A percentile compares a stretch with the other conserved stretches of the same genome.
Conservation (phyloP, 495 filamentous ascomycete genomes). For the Astrocystis sublimbata region DNA sequence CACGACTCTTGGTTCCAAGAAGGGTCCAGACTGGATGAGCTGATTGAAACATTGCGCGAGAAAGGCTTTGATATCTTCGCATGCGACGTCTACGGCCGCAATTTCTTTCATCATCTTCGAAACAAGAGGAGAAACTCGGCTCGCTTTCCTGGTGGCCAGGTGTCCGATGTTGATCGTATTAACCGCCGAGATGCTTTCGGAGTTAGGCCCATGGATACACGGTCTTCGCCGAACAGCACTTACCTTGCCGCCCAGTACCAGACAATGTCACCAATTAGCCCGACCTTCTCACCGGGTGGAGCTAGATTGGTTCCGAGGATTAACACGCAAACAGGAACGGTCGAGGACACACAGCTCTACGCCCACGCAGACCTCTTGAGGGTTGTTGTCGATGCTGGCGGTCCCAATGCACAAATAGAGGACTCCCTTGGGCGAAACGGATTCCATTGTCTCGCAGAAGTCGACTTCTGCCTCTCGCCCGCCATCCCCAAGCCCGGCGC, state of each 20-base stretch:
- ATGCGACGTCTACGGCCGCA: conserved; percentile 48
- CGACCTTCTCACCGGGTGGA: neutral
- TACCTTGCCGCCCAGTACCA: neutral
- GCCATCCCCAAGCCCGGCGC: conserved; percentile 4
- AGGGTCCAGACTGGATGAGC: conserved; percentile 25
- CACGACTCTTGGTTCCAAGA: conserved; percentile 39
- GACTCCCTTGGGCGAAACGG: conserved; percentile 50
- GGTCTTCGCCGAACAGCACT: neutral
- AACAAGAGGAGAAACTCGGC: conserved; percentile 11
- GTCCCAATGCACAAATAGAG: conserved; percentile 33
- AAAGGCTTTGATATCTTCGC: conserved; percentile 36
- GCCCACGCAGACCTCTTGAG: conserved; percentile 37
- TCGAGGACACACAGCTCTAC: conserved; percentile 17
- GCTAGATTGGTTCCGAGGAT: conserved; percentile 3
- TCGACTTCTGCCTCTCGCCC: conserved; percentile 22
- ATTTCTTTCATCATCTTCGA: conserved; percentile 43
- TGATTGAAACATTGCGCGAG: conserved; percentile 30
- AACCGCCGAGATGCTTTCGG: conserved; percentile 43
- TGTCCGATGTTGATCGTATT: conserved; percentile 22
- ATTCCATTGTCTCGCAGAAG: conserved; percentile 52
- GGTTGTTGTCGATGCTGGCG: conserved; percentile 29
- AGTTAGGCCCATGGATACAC: conserved; percentile 20
- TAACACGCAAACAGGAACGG: conserved; percentile 3
- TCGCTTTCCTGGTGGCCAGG: conserved; percentile 20
- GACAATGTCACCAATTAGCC: neutral